A percentile compares a stretch with the other conserved stretches of the same genome.
Conservation (phyloP, 2,329 filamentous ascomycete genomes). For the Colletotrichum kahawae region DNA sequence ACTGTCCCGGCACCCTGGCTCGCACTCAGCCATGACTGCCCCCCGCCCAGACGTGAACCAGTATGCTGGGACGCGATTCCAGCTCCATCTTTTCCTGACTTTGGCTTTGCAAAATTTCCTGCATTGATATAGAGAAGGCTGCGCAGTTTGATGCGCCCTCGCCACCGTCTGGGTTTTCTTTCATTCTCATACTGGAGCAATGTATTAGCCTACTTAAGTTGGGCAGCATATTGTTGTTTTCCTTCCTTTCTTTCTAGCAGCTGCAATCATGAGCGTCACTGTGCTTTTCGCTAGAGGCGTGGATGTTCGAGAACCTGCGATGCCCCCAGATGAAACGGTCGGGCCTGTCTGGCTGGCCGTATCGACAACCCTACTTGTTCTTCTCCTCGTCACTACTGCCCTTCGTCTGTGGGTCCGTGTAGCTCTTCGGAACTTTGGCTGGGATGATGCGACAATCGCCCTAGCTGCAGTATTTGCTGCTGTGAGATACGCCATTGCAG, state of each 20-base stretch:
- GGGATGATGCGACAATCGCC: constrained; percentile 43
- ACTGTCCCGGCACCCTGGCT: neutral
- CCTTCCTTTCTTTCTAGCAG: neutral
- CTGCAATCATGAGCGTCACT: neutral
- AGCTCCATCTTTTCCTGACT: neutral
- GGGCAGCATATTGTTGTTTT: neutral
- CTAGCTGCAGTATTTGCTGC: constrained; percentile 31
- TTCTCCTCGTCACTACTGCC: constrained; percentile 33
- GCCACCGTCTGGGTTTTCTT: neutral
- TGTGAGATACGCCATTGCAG: constrained; percentile 34
- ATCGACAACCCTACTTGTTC: constrained; percentile 32
- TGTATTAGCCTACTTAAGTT: neutral
- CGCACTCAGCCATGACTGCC: neutral
- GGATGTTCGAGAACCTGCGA: neutral
- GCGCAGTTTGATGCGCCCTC: neutral
- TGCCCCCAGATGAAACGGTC: constrained; percentile 39
- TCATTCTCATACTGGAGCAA: neutral
- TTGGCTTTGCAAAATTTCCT: neutral
- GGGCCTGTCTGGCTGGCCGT: constrained; percentile 35
- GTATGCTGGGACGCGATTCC: neutral
- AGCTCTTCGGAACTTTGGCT: constrained; percentile 30
- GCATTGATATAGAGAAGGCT: neutral
- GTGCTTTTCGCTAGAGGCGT: neutral
- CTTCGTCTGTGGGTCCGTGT: constrained; percentile 36
- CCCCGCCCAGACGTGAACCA: neutral